A percentile compares a stretch with the other conserved stretches of the same genome.
These are phyloP conservation scores for Aphanocladium album DNA, from an alignment of 2,329 filamentous ascomycete species.

Conservation along the genomic window DNA sequence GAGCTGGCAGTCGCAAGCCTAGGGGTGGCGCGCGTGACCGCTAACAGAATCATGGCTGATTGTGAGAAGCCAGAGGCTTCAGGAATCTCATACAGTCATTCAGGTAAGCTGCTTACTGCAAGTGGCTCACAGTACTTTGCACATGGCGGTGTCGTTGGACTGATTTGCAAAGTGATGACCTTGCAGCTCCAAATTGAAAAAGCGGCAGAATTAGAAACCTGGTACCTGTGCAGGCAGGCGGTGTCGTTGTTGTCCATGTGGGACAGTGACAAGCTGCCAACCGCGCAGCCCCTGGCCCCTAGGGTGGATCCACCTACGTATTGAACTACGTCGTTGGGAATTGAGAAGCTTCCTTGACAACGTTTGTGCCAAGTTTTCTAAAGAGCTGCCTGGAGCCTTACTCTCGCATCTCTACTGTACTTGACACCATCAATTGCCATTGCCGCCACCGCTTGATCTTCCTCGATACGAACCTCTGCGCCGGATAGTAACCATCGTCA, in stretches of 20 bases:
- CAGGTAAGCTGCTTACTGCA: background rate
- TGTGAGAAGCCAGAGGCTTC: slow-evolving; percentile 10
- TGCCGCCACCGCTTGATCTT: background rate
- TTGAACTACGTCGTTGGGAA: background rate
- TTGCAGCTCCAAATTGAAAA: background rate
- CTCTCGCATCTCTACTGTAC: background rate
- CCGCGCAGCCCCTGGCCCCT: background rate
- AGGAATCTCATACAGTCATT: background rate
- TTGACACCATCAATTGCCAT: background rate
- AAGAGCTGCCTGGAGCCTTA: background rate
- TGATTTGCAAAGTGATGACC: background rate
- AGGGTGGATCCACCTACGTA: slow-evolving; percentile 11
- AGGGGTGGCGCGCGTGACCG: background rate
- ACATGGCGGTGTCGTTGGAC: background rate
- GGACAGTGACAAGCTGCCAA: background rate
- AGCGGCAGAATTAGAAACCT: slow-evolving; percentile 1
- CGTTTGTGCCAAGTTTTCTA: background rate
- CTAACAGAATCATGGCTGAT: background rate
- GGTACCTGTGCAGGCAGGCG: slow-evolving; percentile 2
- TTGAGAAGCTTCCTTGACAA: slow-evolving; percentile 1
- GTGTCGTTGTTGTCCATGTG: background rate
- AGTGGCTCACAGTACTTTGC: background rate
- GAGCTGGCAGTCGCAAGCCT: background rate
- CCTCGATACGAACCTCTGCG: background rate
- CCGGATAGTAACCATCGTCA: slow-evolving; percentile 35